phyloP scores from a whole-genome alignment of 441 rosid genomes.

The Pelargonium exstipulatum region DNA sequence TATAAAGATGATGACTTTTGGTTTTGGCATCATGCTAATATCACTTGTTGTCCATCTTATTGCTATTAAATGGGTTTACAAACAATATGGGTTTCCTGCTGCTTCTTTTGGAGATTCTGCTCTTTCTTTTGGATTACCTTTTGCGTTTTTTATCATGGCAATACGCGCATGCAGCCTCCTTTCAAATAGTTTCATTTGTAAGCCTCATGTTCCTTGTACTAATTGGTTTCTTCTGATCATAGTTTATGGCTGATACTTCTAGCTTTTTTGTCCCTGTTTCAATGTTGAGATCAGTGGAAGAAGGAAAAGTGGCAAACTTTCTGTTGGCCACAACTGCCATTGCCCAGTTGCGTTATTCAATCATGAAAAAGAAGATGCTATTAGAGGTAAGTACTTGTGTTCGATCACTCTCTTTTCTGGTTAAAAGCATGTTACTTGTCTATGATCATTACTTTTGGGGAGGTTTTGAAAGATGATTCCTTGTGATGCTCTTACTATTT shows the following conservation, averaged over 20 bases:
- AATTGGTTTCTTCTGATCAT: constrained; percentile 12
- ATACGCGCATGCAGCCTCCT: constrained; percentile 85
- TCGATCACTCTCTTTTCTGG: constrained; percentile 1
- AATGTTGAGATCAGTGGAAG: constrained; percentile 64
- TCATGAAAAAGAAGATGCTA: constrained; percentile 49
- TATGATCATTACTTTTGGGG: neutral
- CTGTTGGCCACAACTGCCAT: constrained; percentile 83
- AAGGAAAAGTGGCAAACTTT: constrained; percentile 92
- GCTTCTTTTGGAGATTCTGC: constrained; percentile 31
- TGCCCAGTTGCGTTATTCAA: constrained; percentile 52
- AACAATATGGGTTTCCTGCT: constrained; percentile 24
- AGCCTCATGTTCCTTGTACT: constrained; percentile 31
- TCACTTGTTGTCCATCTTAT: constrained; percentile 49
- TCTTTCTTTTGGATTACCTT: constrained; percentile 38
- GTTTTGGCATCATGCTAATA: constrained; percentile 56
- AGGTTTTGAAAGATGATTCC: neutral
- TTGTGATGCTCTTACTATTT: constrained; percentile 28
- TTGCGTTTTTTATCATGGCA: constrained; percentile 45
- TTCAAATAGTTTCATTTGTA: constrained; percentile 91
- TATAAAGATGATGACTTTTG: constrained; percentile 69
- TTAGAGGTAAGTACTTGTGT: constrained; percentile 49
- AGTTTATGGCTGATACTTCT: constrained; percentile 16
- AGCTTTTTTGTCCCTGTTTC: constrained; percentile 5
- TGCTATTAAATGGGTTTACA: constrained; percentile 37
- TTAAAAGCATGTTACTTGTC: constrained; percentile 14